phyloP scores from a whole-genome alignment of 257 asterid genomes.

The Solanum pinnatisectum region DNA sequence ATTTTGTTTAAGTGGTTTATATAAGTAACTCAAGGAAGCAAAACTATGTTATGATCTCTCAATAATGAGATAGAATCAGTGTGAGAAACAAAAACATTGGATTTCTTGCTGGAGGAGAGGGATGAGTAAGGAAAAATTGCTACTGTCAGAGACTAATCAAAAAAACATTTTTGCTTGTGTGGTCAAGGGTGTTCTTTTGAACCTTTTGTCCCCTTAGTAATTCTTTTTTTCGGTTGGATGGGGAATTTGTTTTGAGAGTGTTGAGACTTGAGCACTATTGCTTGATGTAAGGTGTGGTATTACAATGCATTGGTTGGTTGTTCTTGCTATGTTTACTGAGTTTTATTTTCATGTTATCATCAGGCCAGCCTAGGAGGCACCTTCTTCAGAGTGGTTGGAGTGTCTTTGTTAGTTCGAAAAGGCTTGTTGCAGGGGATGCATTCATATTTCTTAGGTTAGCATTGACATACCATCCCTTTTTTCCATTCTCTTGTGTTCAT shows the following conservation, averaged over 20 bases:
- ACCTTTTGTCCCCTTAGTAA: background rate
- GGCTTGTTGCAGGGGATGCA: constrained; percentile 20
- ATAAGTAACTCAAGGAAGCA: background rate
- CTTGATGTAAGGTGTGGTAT: background rate
- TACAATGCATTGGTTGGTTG: background rate
- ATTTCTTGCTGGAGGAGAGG: background rate
- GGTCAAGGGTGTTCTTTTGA: background rate
- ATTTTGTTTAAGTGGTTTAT: background rate
- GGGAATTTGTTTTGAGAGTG: background rate
- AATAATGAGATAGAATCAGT: background rate
- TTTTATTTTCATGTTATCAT: background rate
- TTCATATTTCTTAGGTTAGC: constrained; percentile 20
- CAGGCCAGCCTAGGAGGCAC: constrained; percentile 27
- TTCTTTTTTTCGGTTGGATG: background rate
- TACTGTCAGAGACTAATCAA: background rate
- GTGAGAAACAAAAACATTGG: background rate
- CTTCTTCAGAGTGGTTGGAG: constrained; percentile 25
- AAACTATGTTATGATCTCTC: background rate
- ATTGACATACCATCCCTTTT: background rate
- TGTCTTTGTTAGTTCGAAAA: constrained; percentile 18
- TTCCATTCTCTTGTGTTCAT: background rate
- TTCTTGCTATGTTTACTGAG: background rate
- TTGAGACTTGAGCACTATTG: background rate
- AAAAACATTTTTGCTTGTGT: background rate
- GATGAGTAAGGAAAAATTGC: background rate